phyloP scores from a whole-genome alignment of 2,329 filamentous ascomycete genomes.

The Laburnicola sp. region DNA sequence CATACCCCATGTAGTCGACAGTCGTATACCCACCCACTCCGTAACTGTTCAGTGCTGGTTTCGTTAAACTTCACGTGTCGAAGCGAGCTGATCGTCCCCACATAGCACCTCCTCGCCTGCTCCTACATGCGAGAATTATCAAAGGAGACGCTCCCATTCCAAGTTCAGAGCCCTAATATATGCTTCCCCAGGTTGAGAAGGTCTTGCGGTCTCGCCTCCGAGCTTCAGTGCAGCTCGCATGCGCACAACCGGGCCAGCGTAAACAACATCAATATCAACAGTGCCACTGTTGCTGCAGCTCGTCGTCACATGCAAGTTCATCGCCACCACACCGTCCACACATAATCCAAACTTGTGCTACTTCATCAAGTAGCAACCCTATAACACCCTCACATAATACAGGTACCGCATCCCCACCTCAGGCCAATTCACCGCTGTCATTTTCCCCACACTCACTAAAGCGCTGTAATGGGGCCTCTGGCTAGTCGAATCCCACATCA shows the following conservation, averaged over 20 bases:
- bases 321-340: background rate
- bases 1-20: no score
- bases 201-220: conserved; percentile 1
- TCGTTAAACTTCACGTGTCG: background rate
- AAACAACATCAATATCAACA: background rate
- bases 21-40: no score
- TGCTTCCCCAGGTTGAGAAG: background rate
- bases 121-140: background rate
- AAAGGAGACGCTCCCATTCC: background rate
- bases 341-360: background rate
- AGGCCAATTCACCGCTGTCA: background rate
- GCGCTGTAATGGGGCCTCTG: background rate
- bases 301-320: conserved; percentile 1
- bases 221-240: background rate
- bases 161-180: background rate
- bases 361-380: background rate
- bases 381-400: conserved; percentile 2
- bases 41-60: no score
- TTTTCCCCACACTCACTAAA: conserved; percentile 7
- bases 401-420: conserved; percentile 2
- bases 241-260: background rate
- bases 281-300: background rate
- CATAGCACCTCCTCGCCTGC: no score
- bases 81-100: background rate
- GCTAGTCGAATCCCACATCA: background rate